phyloP scores from a whole-genome alignment of 495 filamentous ascomycete genomes.

The Neurospora tetraspora region DNA sequence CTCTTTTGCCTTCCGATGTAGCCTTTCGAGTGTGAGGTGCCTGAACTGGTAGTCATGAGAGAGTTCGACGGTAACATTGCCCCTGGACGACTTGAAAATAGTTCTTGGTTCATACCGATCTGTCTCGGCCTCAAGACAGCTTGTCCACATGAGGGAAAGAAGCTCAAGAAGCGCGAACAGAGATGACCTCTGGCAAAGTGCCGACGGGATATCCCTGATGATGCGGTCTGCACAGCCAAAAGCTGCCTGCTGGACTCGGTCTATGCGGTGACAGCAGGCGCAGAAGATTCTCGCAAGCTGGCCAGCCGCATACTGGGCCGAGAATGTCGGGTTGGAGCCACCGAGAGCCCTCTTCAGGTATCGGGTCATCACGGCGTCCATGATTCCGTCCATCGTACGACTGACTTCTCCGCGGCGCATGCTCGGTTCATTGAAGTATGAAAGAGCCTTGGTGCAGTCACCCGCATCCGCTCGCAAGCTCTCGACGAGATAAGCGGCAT shows the following conservation, averaged over 20 bases:
- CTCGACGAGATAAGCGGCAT: constrained; percentile 76
- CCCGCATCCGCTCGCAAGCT: constrained; percentile 71
- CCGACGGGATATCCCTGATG: constrained; percentile 72
- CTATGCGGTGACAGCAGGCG: constrained; percentile 84
- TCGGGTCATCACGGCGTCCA: constrained; percentile 56
- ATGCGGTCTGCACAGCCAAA: constrained; percentile 73
- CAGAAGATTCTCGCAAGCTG: constrained; percentile 78
- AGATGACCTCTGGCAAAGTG: constrained; percentile 79
- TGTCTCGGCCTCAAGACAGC: constrained; percentile 86
- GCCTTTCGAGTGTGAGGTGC: constrained; percentile 62
- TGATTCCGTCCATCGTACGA: constrained; percentile 77
- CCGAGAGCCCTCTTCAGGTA: constrained; percentile 65
- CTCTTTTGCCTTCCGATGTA: constrained; percentile 62
- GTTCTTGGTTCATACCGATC: constrained; percentile 86
- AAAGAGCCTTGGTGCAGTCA: constrained; percentile 75
- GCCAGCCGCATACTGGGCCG: constrained; percentile 74
- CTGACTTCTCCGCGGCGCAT: constrained; percentile 70
- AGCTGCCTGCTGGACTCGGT: constrained; percentile 77
- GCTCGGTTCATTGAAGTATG: constrained; percentile 86
- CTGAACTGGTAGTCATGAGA: constrained; percentile 81
- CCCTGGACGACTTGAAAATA: constrained; percentile 62
- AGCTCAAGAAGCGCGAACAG: constrained; percentile 88
- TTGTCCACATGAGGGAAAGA: constrained; percentile 84
- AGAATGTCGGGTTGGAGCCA: constrained; percentile 62
- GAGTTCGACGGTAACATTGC: constrained; percentile 71